phyloP scores from a whole-genome alignment of 352 stramenopile species.

The Phytophthora tubulina region DNA sequence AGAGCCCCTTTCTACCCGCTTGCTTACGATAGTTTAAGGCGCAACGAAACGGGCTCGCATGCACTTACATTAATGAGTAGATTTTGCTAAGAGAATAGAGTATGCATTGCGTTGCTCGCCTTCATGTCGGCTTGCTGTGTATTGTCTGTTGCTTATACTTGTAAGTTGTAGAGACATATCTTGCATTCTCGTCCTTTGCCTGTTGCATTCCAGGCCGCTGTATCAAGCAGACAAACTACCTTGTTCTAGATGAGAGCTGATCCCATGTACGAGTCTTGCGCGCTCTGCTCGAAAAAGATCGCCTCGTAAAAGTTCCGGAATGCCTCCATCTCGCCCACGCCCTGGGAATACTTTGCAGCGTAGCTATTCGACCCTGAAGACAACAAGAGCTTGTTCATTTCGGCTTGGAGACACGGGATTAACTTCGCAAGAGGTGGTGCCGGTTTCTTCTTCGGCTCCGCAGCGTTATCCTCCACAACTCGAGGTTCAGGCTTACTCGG shows the following conservation, averaged over 20 bases:
- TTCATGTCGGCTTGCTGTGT: constrained; percentile 20
- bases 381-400: constrained; percentile 77
- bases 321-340: constrained; percentile 78
- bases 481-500: constrained; percentile 24
- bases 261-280: constrained; percentile 44
- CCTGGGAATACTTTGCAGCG: constrained; percentile 79
- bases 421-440: constrained; percentile 80
- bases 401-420: constrained; percentile 77
- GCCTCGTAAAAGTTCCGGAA: constrained; percentile 89
- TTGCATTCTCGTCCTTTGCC: not conserved
- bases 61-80: constrained; percentile 26
- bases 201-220: constrained; percentile 14
- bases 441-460: constrained; percentile 46
- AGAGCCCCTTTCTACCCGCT: constrained; percentile 11
- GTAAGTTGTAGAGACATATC: constrained; percentile 8
- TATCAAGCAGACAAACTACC: not conserved
- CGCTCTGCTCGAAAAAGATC: constrained; percentile 80
- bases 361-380: constrained; percentile 63
- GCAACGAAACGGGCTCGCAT: constrained; percentile 22
- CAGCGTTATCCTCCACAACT: constrained; percentile 38
- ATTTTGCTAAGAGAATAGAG: constrained; percentile 32
- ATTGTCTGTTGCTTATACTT: constrained; percentile 16
- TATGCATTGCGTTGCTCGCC: constrained; percentile 19
- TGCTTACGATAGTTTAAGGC: not conserved
- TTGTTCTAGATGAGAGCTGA: constrained; percentile 50